Base-by-base conservation (phyloP, 192 early-diverging fungal species). In the Allomyces macrogynus region DNA sequence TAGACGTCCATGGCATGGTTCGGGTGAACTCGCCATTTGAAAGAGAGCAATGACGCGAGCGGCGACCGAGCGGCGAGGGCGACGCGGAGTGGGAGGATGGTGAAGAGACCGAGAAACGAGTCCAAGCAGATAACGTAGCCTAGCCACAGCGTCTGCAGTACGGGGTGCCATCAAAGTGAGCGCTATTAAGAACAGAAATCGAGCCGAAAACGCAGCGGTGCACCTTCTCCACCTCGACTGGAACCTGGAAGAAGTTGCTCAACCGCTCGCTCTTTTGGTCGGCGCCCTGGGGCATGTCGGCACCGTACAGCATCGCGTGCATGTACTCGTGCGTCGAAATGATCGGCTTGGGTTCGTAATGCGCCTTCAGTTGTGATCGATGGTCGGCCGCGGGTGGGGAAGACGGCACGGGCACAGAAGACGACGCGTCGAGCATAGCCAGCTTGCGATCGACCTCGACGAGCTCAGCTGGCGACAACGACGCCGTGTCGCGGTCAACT, bases 41-140 rank as follows among this genome's bases (percentile, higher is more conserved):
- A 40, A 7, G 32, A 40, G 32, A 40, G 0, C 3, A 40, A 7
- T 7, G 32, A 40, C 32, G 32, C 32, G 32, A 40, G 32, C 23
- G 87, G 66, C 10, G 75, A 73, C 16, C 73, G 67, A 3, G 82
- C 26, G 0, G 93, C 89, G 22, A 93, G 73, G 11, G 83, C 57
- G 66, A 97, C 87, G 22, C 92, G 83, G 14, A 90, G 73, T 0
- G 96, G 96, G 20, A 99, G 70, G 61, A 97, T 91, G 0, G 96
- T 94, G 69, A 97, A 93, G 1, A 89, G 88, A 67, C 94, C 90
- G 7, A 99, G 73, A 66, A 99, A 92, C 16, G 95, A 90, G 70
- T 99, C 96, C 42, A 96, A 74, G 66, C 92, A 95, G 10, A 97
- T 86, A 24, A 91, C 73, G 43, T 86, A 86, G 18, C 96, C 96